Conservation (phyloP, 805 yeast genomes). For the Candida pseudoglaebosa region DNA sequence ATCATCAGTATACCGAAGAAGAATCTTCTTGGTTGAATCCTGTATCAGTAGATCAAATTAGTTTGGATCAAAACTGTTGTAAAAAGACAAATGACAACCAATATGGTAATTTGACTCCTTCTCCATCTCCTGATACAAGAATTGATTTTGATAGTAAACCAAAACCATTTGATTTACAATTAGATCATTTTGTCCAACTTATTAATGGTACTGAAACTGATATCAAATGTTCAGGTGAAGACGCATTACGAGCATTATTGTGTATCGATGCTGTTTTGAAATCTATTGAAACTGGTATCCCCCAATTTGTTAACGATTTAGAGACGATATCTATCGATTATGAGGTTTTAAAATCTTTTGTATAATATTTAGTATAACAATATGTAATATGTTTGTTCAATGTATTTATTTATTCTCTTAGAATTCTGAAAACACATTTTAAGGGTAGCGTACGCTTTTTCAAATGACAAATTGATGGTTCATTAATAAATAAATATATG, state of each 20-base stretch:
- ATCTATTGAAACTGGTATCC: conserved; percentile 28
- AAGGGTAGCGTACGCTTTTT: too few species aligned
- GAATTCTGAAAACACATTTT: too few species aligned
- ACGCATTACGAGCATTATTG: conserved; percentile 30
- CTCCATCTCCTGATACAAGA: conserved; percentile 26
- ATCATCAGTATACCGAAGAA: conserved; percentile 23
- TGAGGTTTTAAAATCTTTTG: conserved; percentile 8
- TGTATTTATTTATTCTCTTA: too few species aligned
- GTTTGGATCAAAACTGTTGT: conserved; percentile 12
- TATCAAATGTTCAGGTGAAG: conserved; percentile 28
- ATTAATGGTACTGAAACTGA: conserved; percentile 25
- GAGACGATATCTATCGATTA: conserved; percentile 15
- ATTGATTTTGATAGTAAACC: conserved; percentile 9
- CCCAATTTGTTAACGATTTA: conserved; percentile 21
- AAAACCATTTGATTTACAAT: conserved; percentile 36
- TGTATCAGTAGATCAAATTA: conserved; percentile 18
- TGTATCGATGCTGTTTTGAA: conserved; percentile 33
- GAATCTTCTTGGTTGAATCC: conserved; percentile 28
- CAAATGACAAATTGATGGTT: conserved; percentile 4
- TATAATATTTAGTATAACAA: too few species aligned
- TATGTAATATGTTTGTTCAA: too few species aligned
- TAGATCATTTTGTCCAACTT: conserved; percentile 35
- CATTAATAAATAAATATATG: conserved; percentile 6
- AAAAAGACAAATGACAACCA: conserved; percentile 5
- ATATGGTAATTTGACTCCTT: conserved; percentile 23